Base-by-base conservation (phyloP, 306 rosid species). In the Quercus agrifolia region DNA sequence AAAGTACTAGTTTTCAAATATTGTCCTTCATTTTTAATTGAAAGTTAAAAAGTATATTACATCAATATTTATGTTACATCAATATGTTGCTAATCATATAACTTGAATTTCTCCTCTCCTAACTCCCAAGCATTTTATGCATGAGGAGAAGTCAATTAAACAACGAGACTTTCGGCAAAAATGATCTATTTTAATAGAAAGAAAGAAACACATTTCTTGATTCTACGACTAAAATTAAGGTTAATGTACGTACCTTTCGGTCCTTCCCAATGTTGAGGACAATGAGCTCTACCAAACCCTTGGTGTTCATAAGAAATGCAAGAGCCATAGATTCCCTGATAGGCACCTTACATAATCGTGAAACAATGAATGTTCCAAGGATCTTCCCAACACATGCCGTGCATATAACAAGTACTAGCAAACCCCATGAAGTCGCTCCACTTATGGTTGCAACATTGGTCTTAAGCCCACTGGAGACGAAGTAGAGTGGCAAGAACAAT, bases 211-310 rank as follows among this genome's bases (percentile, higher is more conserved):
- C 46, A 41, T 41, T 41, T 62, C 35, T 66, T 5, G 18, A 70
- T 41, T 41, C 46, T 2, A 8, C 3, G 46, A 66, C 33, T 2
- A 46, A 67, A 2, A 19, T 21, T 1, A 14, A 14, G 11, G 14
- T 9, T 17, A 6, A 30, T 18, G 46, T 41, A 41, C 46, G 70
- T 81, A 91, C 97, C 94, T 88, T 91, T 78, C 94, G 76, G 30
- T 91, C 97, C 83, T 85, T 91, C 83, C 97, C 97, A 56, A 91
- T 91, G 80, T 89, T 90, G 82, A 91, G 97, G 81, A 91, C 94
- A 44, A 91, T 91, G 73, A 91, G 97, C 79, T 91, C 97, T 3
- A 91, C 94, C 81, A 91, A 71, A 1, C 97, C 97, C 74, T 91
- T 90, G 51, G 97, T 91, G 85, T 90, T 91, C 97, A 91, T 91